Percentiles rank a stretch among this genome's conserved stretches.
phyloP scores from a whole-genome alignment of 2,329 filamentous ascomycete species.

The Periglandula ipomoeae region DNA sequence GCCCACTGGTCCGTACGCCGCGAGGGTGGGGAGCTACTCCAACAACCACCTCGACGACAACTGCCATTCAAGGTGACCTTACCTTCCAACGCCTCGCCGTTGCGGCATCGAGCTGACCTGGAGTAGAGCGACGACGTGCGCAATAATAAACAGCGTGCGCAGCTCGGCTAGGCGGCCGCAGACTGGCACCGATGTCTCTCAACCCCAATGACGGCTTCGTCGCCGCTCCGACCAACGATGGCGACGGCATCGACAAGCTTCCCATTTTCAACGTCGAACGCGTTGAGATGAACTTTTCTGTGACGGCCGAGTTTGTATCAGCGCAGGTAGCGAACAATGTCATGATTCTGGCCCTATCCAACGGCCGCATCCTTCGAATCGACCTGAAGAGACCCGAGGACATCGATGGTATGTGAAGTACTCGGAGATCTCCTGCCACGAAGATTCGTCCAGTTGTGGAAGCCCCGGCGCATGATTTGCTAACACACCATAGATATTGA shows the following conservation, averaged over 20 bases:
- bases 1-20: not conserved
- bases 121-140: not conserved
- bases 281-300: conserved; percentile 87
- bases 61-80: not conserved
- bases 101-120: not conserved
- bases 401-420: conserved; percentile 62
- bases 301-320: conserved; percentile 91
- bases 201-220: conserved; percentile 55
- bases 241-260: conserved; percentile 51
- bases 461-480: not conserved
- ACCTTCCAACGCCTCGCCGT: not conserved
- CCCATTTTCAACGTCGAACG: conserved; percentile 93
- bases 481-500: conserved; percentile 65
- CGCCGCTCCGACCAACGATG: conserved; percentile 50
- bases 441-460: not conserved
- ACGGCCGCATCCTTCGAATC: conserved; percentile 85
- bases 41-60: not conserved
- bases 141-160: not conserved
- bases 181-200: conserved; percentile 25
- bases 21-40: conserved; percentile 1
- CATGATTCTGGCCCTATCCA: conserved; percentile 82
- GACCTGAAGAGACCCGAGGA: conserved; percentile 89
- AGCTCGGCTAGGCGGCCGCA: not conserved
- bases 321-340: conserved; percentile 98
- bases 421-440: not conserved